phyloP scores from a whole-genome alignment of 768 basidiomycete species.

The Pleurotus giganteus region DNA sequence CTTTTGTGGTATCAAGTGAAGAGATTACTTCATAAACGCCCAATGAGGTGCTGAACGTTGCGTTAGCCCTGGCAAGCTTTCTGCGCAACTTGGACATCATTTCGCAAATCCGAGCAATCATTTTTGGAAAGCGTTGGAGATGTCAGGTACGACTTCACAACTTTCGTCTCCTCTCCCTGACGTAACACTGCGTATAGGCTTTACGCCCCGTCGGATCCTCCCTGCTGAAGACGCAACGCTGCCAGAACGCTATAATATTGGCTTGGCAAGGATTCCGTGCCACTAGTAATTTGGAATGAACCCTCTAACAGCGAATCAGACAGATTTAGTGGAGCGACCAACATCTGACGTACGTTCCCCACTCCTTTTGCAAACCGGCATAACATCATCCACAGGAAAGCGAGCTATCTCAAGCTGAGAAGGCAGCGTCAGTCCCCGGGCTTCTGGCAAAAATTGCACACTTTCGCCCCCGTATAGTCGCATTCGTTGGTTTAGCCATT shows the following conservation, averaged over 20 bases:
- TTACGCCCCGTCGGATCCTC: slow-evolving; percentile 50
- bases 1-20: slow-evolving; percentile 86
- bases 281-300: not conserved
- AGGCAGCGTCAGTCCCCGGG: slow-evolving; percentile 47
- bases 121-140: slow-evolving; percentile 74
- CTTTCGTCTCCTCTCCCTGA: not conserved
- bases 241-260: slow-evolving; percentile 56
- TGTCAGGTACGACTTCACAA: slow-evolving; percentile 44
- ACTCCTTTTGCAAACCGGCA: no score
- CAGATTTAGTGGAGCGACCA: slow-evolving; percentile 71
- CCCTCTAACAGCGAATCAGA: slow-evolving; percentile 40
- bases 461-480: slow-evolving; percentile 63
- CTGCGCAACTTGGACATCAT: slow-evolving; percentile 72
- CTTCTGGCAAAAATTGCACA: slow-evolving; percentile 59
- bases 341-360: slow-evolving; percentile 51
- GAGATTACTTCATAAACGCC: no score
- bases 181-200: slow-evolving; percentile 34
- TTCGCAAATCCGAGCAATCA: slow-evolving; percentile 81
- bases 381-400: slow-evolving; percentile 42
- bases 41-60: no score
- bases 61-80: slow-evolving; percentile 62
- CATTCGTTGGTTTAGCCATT: slow-evolving; percentile 78
- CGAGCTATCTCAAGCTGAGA: slow-evolving; percentile 54
- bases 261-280: slow-evolving; percentile 49
- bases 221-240: slow-evolving; percentile 62